A percentile compares a stretch with the other conserved stretches of the same genome.
phyloP scores from a whole-genome alignment of 2,329 filamentous ascomycete genomes.

The Ophiostoma quercus region DNA sequence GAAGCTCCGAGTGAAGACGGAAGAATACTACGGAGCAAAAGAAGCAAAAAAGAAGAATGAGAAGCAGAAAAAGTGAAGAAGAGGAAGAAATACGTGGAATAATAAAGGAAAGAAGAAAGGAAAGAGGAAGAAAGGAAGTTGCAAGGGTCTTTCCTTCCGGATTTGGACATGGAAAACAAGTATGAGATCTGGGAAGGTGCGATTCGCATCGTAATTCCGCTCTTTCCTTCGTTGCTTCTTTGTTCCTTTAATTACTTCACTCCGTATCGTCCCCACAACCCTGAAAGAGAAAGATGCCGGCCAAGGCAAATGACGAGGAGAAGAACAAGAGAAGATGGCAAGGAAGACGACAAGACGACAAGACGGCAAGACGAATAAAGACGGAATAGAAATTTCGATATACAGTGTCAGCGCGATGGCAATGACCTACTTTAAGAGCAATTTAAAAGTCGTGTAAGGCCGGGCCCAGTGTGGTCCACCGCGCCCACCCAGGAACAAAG shows the following conservation, averaged over 20 bases:
- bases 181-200: not conserved
- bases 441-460: not conserved
- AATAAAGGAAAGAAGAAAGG: too few relatives aligned
- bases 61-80: not conserved
- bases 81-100: too few relatives aligned
- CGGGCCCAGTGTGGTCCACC: not conserved
- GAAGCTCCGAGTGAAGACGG: not conserved
- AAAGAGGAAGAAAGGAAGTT: not conserved
- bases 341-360: not conserved
- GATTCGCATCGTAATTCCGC: not conserved
- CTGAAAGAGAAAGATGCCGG: constrained; percentile 3
- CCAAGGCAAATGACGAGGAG: not conserved
- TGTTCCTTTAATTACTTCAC: not conserved
- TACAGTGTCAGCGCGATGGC: not conserved
- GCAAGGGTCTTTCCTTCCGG: constrained; percentile 2
- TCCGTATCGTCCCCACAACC: not conserved
- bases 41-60: not conserved
- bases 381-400: not conserved
- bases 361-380: not conserved
- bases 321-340: not conserved
- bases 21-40: not conserved
- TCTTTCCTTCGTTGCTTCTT: constrained; percentile 5
- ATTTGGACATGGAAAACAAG: not conserved
- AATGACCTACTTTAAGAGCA: too few relatives aligned
- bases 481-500: constrained; percentile 14